A percentile compares a stretch with the other conserved stretches of the same genome.
These are phyloP conservation scores for Populus tomentosa DNA, from an alignment of 441 rosid genomes.

Conservation along the genomic window DNA sequence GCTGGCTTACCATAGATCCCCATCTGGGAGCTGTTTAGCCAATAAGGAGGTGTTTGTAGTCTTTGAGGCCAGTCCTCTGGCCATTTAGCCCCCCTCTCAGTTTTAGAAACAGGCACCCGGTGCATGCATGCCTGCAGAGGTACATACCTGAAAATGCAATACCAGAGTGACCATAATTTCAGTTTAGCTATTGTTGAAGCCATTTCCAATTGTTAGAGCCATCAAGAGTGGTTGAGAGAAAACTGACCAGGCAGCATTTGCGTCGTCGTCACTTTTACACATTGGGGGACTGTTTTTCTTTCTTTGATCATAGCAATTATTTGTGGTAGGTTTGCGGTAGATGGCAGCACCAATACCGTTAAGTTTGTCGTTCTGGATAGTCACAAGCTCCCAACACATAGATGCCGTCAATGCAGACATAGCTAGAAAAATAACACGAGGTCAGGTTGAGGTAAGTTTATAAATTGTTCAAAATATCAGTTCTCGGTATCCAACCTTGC, in stretches of 20 bases:
- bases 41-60: constrained; percentile 61
- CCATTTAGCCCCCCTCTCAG: constrained; percentile 69
- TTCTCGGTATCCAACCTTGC: constrained; percentile 46
- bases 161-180: neutral
- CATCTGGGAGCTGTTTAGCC: constrained; percentile 85
- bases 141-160: constrained; percentile 56
- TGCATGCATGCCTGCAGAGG: constrained; percentile 88
- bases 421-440: constrained; percentile 29
- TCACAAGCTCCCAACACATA: constrained; percentile 90
- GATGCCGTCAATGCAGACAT: constrained; percentile 67
- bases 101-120: constrained; percentile 38
- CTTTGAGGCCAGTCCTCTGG: constrained; percentile 77
- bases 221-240: neutral
- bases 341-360: constrained; percentile 73
- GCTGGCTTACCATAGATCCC: constrained; percentile 93
- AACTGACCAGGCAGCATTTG: constrained; percentile 84
- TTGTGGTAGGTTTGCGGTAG: constrained; percentile 68
- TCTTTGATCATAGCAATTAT: constrained; percentile 75
- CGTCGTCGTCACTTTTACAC: constrained; percentile 70
- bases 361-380: constrained; percentile 68
- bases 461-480: neutral
- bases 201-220: neutral
- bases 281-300: constrained; percentile 58
- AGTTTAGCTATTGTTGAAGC: neutral
- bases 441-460: constrained; percentile 5